These are phyloP conservation scores for Cyclotella choctawhatcheeana DNA, from an alignment of 108 stramenopile genomes.

Conservation along the genomic window DNA sequence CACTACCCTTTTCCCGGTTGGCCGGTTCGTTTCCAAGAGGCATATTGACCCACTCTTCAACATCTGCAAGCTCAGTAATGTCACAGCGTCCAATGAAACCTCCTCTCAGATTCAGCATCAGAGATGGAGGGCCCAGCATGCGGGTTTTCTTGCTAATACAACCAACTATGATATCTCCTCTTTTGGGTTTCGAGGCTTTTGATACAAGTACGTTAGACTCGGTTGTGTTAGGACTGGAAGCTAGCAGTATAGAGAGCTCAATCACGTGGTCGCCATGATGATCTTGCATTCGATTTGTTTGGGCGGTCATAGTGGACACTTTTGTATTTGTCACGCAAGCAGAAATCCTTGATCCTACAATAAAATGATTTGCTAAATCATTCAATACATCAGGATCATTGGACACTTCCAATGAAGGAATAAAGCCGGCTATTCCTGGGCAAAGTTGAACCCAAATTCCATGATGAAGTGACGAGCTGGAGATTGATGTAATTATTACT, in stretches of 20 bases:
- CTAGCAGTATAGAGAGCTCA: slow-evolving; percentile 52
- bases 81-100: slow-evolving; percentile 81
- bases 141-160: slow-evolving; percentile 59
- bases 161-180: slow-evolving; percentile 71
- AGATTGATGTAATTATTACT: slow-evolving; percentile 59
- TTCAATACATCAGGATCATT: slow-evolving; percentile 67
- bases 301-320: slow-evolving; percentile 40
- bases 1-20: not conserved
- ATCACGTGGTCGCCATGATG: slow-evolving; percentile 45
- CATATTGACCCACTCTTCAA: slow-evolving; percentile 89
- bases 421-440: slow-evolving; percentile 71
- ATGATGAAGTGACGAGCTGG: slow-evolving; percentile 43
- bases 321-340: slow-evolving; percentile 63
- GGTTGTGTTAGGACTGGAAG: slow-evolving; percentile 17
- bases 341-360: slow-evolving; percentile 61
- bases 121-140: slow-evolving; percentile 61
- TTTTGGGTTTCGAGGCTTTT: slow-evolving; percentile 55
- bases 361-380: slow-evolving; percentile 53
- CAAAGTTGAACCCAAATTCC: slow-evolving; percentile 73
- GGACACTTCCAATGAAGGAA: slow-evolving; percentile 76
- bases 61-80: slow-evolving; percentile 81
- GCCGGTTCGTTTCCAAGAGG: slow-evolving; percentile 60
- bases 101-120: slow-evolving; percentile 82
- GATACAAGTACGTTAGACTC: slow-evolving; percentile 21
- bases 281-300: slow-evolving; percentile 16